Evolutionary conservation across 73 alveolate species (phyloP), one percentile per base, ranked within the genome.

Genomic region (Uronychia setigera): DNA sequence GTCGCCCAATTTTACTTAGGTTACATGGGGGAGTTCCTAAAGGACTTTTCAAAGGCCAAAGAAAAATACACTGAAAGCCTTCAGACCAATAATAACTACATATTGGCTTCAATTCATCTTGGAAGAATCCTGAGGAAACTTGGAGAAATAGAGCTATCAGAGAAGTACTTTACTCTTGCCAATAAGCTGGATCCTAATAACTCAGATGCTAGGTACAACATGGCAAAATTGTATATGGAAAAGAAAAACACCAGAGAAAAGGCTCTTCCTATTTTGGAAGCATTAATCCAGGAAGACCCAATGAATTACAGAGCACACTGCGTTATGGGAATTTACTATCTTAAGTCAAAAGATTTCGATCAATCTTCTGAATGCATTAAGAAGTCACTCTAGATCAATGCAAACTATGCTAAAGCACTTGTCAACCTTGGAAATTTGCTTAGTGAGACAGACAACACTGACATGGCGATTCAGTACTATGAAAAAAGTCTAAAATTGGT

Each of bases 151-250:
- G 92, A 90, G 31, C 93, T 91, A 78, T 96, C 98, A 1, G 80
- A 82, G 57, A 94, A 94, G 59, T 94, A 94, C 81, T 85, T 92
- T 46, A 93, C 87, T 77, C 96, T 92, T 80, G 97, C 97, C 13
- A 35, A 92, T 29, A 92, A 92, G 83, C 80, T 81, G 29, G 95
- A 93, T 28, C 95, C 96, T 29, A 88, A 92, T 26, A 83, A 92
- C 29, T 74, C 89, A n/a, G 74, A 86, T 26, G 96, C 95, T 30
- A 81, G 92, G 75, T 92, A 81, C 83, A 89, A 95, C 79, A 33
- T 92, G 25, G 98, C 94, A 25, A 94, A 94, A 80, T 84, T 92
- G 28, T 74, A 80, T 30, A 76, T 92, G 46, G 67, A 92, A 0
- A 88, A 84, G 67, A 78, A 87, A n/a, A 87, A 92, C 29, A 93